Evolutionary conservation across 129 eudicot genomes (phyloP).

Genomic region (Arctium minus): DNA sequence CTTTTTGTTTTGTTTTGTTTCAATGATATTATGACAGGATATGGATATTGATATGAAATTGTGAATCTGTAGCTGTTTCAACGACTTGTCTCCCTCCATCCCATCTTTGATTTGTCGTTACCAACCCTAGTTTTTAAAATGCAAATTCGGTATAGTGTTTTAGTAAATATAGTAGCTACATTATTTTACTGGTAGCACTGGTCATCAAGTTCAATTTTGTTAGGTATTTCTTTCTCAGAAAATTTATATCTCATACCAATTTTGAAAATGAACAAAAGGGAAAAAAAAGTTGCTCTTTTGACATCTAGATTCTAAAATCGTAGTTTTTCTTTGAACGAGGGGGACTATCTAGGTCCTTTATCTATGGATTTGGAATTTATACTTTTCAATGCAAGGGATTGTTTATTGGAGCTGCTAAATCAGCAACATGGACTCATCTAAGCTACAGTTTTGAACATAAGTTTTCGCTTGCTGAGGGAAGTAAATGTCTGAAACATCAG

Average conservation of each 20-base stretch:
- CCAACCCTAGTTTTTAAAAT: conserved; percentile 14
- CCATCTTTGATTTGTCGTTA: conserved; percentile 19
- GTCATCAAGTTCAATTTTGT: background rate
- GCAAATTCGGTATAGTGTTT: background rate
- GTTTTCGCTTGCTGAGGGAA: background rate
- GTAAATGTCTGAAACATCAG: background rate
- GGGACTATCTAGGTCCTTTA: background rate
- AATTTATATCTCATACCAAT: background rate
- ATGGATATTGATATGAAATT: background rate
- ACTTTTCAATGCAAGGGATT: background rate
- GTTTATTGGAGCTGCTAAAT: conserved; percentile 6
- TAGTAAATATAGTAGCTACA: conserved; percentile 4
- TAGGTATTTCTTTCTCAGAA: background rate
- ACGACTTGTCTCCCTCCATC: background rate
- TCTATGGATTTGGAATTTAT: conserved; percentile 6
- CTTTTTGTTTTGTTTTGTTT: background rate
- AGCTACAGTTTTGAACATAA: background rate
- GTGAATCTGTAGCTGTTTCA: conserved; percentile 12
- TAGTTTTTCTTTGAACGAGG: background rate
- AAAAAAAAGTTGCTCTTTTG: background rate
- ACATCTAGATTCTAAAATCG: background rate
- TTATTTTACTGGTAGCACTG: background rate
- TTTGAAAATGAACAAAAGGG: background rate
- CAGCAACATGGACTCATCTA: conserved; percentile 10
- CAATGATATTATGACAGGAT: background rate